Evolutionary conservation across 495 filamentous ascomycete genomes (phyloP), one percentile per base, ranked within the genome.

Genomic region (Clohesyomyces aquaticus): DNA sequence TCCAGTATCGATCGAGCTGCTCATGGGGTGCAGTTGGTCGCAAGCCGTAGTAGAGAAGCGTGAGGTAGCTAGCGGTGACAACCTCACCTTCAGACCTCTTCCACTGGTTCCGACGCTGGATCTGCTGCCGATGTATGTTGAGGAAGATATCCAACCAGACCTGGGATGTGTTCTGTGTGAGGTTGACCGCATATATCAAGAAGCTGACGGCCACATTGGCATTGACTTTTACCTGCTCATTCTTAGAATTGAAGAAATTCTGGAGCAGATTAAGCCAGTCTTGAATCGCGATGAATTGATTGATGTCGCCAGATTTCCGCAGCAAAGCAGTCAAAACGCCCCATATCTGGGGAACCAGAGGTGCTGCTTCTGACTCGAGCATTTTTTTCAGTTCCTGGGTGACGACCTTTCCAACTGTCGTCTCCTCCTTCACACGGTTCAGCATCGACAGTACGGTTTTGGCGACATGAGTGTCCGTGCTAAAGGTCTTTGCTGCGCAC

Each of bases 311-410:
- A 59, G 83, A 83, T 54, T 79, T 81, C 47, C 88, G 83, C 28
- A 96, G 79, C 21, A 96, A 83, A 2, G 96, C 80, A 9, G 93
- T 80, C 3, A 94, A 79, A 21, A 89, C 81, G 50, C 87, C 89
- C 93, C 93, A 98, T 28, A 97, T 89, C 55, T 90, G 87, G 4
- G 94, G 91, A n/a, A 94, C 91, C 59, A 85, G 81, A 22, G 80
- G 79, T 10, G 83, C 84, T n/a, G 87, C 81, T 45, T 86, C 83
- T 42, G 85, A 81, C 23, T 81, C 78, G 41, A 88, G 75, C 83
- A 96, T 89, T n/a, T 82, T 75, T 47, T 77, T 80, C 63, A 97
- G 81, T n/a, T 84, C 23, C 42, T 85, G 78, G 9, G 81, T 80
- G 51, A 92, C 82, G 69, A 84, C 85, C 1, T 88, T 81, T 19